phyloP scores from a whole-genome alignment of 1,284 basidiomycete genomes.

The Cryptococcus floricola region DNA sequence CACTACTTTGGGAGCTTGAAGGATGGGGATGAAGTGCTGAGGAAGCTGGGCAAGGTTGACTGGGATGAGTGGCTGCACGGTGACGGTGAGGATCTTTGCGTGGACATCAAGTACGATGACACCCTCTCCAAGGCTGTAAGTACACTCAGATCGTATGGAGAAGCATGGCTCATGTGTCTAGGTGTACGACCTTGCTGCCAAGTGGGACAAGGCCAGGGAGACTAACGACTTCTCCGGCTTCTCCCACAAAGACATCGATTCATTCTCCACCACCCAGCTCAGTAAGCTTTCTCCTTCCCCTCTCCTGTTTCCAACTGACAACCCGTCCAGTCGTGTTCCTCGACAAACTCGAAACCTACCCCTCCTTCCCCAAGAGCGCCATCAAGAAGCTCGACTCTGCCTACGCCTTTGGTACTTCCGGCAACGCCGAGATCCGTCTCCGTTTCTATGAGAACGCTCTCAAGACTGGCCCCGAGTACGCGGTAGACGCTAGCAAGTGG shows the following conservation, averaged over 20 bases:
- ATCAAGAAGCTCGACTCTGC: constrained; percentile 48
- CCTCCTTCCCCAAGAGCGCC: constrained; percentile 35
- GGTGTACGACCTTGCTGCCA: constrained; percentile 62
- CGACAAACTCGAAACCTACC: constrained; percentile 48
- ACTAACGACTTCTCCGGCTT: constrained; percentile 46
- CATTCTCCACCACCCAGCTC: constrained; percentile 43
- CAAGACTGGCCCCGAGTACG: constrained; percentile 50
- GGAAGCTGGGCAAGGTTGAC: constrained; percentile 68
- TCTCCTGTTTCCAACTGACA: neutral
- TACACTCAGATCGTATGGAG: neutral
- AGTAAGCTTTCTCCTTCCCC: constrained; percentile 13
- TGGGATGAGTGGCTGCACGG: constrained; percentile 89
- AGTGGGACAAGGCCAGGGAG: constrained; percentile 69
- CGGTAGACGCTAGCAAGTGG: constrained; percentile 52
- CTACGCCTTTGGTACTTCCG: constrained; percentile 48
- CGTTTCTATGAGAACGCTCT: constrained; percentile 54
- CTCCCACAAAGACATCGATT: constrained; percentile 37
- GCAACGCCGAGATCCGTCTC: constrained; percentile 53
- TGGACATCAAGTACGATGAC: constrained; percentile 75
- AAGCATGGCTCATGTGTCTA: constrained; percentile 4
- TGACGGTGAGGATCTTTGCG: constrained; percentile 72
- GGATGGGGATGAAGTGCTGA: constrained; percentile 61
- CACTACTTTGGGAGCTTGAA: constrained; percentile 61
- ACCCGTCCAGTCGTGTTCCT: constrained; percentile 50
- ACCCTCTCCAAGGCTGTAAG: constrained; percentile 61